Conservation (phyloP, 345 rosid genomes). For the Arabis alpina region DNA sequence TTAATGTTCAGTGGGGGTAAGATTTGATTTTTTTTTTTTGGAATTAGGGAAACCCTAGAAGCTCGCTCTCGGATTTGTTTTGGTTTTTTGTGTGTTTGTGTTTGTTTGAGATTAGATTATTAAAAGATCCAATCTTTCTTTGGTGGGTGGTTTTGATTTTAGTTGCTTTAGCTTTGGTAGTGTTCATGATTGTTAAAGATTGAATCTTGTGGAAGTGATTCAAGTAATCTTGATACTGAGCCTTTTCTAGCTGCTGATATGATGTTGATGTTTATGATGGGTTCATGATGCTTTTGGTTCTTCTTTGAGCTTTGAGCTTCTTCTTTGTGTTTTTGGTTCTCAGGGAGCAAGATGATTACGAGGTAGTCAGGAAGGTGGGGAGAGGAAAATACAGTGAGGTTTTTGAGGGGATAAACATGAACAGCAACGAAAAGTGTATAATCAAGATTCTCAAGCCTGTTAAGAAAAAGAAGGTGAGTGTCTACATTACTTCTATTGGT, state of each 20-base stretch:
- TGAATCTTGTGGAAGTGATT: constrained; percentile 6
- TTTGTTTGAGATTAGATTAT: background rate
- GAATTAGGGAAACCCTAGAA: constrained; percentile 12
- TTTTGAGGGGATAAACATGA: constrained; percentile 78
- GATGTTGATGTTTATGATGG: background rate
- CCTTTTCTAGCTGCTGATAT: no score
- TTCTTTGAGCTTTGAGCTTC: constrained; percentile 22
- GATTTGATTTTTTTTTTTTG: constrained; percentile 47
- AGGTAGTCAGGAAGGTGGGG: constrained; percentile 87
- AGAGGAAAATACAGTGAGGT: constrained; percentile 91
- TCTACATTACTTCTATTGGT: background rate
- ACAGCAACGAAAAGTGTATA: constrained; percentile 66
- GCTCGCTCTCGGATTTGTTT: background rate
- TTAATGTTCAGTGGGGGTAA: constrained; percentile 90
- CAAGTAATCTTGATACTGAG: background rate
- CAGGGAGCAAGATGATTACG: constrained; percentile 88
- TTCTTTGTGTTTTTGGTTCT: constrained; percentile 22
- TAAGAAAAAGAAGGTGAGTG: constrained; percentile 72
- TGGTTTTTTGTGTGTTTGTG: background rate
- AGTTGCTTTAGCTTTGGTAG: no score
- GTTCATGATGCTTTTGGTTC: no score
- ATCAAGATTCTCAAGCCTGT: constrained; percentile 95
- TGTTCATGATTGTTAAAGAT: background rate
- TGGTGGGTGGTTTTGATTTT: no score
- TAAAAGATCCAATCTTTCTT: background rate